Evolutionary conservation across 176 grass and related monocot genomes (phyloP), one percentile per base, ranked within the genome.

Genomic region (Leersia perrieri): DNA sequence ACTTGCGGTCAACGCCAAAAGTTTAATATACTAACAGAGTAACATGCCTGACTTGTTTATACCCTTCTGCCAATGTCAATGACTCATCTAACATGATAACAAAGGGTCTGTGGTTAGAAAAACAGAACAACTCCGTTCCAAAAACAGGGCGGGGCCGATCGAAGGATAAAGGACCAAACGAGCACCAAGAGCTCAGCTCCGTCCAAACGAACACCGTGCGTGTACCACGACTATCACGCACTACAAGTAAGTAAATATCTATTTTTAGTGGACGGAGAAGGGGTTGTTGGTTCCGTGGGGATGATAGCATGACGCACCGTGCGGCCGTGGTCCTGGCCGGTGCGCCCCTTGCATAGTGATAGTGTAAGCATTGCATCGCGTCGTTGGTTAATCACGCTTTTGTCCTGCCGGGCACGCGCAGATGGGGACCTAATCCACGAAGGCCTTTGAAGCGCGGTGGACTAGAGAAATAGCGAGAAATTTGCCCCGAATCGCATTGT

Each of bases 261-360:
- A 10, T 72, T 65, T 66, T 38, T 22, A 14, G 8, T 87, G 86
- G 74, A 73, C 80, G 75, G 62, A 74, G 76, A 60, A 62, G 28
- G 2, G 66, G 13, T 72, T 7, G 80, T 83, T 73, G 67, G n/a
- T 25, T 9, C 51, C 14, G 5, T 49, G 44, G 44, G 31, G 33
- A 42, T 16, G 49, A 9, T 22, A 22, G 13, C 41, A 35, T 76
- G 70, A 65, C 70, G 32, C 65, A 47, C 25, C 42, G 13, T 45
- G 42, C 16, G 47, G 30, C 78, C 18, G 3, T 61, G 68, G 68
- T 63, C 61, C 78, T 68, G 82, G 78, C n/a, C 66, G 66, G 77
- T 57, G 87, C 64, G 33, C 51, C 35, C 1, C n/a, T n/a, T n/a
- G n/a, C n/a, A n/a, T n/a, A n/a, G n/a, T n/a, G n/a, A n/a, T n/a